These are phyloP conservation scores for Osmanthus fragrans DNA, from an alignment of 257 asterid genomes.

Conservation along the genomic window DNA sequence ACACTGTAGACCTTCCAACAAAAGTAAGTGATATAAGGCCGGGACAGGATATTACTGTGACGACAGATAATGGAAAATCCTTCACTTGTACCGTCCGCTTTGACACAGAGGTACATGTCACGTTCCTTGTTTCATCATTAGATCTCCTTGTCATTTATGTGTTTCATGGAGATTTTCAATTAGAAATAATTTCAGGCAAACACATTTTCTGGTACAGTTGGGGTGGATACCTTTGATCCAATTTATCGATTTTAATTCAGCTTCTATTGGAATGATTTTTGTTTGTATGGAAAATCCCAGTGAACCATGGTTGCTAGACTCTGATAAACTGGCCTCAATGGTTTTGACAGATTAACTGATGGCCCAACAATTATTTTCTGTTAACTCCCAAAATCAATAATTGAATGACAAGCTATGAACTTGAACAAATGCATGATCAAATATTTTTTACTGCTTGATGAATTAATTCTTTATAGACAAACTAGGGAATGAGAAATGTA, in stretches of 20 bases:
- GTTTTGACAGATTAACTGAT: too few species aligned
- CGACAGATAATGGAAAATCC: conserved; percentile 68
- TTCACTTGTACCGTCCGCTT: conserved; percentile 74
- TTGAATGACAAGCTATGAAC: too few species aligned
- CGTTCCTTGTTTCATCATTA: conserved; percentile 3
- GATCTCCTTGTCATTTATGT: not conserved
- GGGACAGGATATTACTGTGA: conserved; percentile 78
- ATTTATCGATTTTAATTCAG: too few species aligned
- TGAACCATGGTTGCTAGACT: too few species aligned
- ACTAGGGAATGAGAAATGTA: not conserved
- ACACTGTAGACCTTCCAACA: conserved; percentile 71
- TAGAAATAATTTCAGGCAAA: not conserved
- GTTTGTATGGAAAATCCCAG: too few species aligned
- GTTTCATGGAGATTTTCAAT: not conserved
- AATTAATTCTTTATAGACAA: not conserved
- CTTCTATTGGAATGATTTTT: too few species aligned
- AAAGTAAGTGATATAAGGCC: conserved; percentile 66
- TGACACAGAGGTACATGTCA: conserved; percentile 72
- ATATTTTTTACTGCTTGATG: not conserved
- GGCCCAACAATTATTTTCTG: too few species aligned
- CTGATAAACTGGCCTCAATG: too few species aligned
- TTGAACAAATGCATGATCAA: too few species aligned
- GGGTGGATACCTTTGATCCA: conserved; percentile 27
- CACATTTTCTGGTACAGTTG: not conserved
- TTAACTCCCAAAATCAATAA: too few species aligned